Percentiles rank a stretch among this genome's conserved stretches.
phyloP scores from a whole-genome alignment of 768 basidiomycete species.

The Pleurotus citrinopileatus region DNA sequence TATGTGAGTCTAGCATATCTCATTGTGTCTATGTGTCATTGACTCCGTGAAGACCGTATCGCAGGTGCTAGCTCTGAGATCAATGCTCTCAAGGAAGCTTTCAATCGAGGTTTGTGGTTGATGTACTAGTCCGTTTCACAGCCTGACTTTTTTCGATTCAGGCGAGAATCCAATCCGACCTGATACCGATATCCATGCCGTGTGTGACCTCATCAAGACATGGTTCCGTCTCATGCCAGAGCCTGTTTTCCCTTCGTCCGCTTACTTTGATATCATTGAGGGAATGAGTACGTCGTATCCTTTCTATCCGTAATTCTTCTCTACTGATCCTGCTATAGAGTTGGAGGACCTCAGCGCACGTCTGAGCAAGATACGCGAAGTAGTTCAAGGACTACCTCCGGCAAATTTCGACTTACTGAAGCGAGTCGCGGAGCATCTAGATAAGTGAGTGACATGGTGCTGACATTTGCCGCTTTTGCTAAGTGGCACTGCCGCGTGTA shows the following conservation, averaged over 20 bases:
- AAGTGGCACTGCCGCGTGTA: constrained; percentile 20
- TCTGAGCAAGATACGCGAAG: constrained; percentile 56
- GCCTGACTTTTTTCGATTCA: constrained; percentile 17
- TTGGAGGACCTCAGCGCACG: constrained; percentile 68
- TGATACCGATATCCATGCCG: constrained; percentile 73
- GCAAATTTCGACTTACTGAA: constrained; percentile 77
- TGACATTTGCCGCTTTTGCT: neutral
- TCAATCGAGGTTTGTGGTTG: constrained; percentile 58
- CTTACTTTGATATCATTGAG: constrained; percentile 67
- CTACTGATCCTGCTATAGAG: constrained; percentile 35
- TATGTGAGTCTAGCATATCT: constrained; percentile 53
- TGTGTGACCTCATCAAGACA: constrained; percentile 80
- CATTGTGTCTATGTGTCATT: neutral
- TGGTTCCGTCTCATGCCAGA: constrained; percentile 86
- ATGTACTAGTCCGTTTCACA: neutral
- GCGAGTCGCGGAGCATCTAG: constrained; percentile 81
- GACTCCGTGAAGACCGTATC: constrained; percentile 60
- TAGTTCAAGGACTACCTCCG: constrained; percentile 69
- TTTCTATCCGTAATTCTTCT: neutral
- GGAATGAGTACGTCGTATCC: constrained; percentile 53
- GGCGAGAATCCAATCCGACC: constrained; percentile 60
- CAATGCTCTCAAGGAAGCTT: constrained; percentile 65
- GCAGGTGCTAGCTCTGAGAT: constrained; percentile 75
- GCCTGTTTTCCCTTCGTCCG: constrained; percentile 68
- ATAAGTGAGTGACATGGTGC: constrained; percentile 42